These are phyloP conservation scores for Amaranthus hypochondriacus DNA, from an alignment of 148 eudicot species.

Conservation along the genomic window DNA sequence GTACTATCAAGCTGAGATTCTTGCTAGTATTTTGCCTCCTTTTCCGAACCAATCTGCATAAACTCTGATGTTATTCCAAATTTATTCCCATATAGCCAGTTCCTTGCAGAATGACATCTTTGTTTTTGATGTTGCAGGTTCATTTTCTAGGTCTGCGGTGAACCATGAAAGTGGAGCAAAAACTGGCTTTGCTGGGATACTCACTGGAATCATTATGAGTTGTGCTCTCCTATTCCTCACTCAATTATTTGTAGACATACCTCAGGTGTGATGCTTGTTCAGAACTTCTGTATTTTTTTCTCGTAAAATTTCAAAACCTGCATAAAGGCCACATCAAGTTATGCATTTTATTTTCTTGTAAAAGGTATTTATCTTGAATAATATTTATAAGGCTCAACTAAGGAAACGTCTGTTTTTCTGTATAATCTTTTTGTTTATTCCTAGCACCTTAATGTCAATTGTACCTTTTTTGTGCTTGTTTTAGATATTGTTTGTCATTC, in stretches of 20 bases:
- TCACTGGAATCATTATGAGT: slow-evolving; percentile 76
- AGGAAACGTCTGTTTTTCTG: not conserved
- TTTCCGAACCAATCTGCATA: too few species aligned
- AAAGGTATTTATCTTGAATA: not conserved
- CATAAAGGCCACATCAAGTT: not conserved
- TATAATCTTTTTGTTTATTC: not conserved
- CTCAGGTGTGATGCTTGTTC: slow-evolving; percentile 56
- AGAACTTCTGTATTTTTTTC: not conserved
- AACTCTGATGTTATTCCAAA: too few species aligned
- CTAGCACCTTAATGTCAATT: not conserved
- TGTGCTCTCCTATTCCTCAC: slow-evolving; percentile 87
- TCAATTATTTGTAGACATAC: slow-evolving; percentile 81
- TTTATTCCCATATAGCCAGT: not conserved
- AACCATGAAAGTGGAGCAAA: slow-evolving; percentile 99
- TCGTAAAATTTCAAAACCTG: slow-evolving; percentile 7
- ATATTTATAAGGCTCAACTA: too few species aligned
- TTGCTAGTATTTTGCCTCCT: too few species aligned
- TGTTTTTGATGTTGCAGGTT: slow-evolving; percentile 42
- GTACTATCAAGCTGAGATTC: too few species aligned
- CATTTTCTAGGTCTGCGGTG: slow-evolving; percentile 98
- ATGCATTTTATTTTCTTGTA: not conserved
- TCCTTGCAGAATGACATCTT: not conserved
- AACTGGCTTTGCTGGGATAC: slow-evolving; percentile 88
- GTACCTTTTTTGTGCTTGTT: not conserved
- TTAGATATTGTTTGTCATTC: slow-evolving; percentile 10